These are phyloP conservation scores for Brasilioporus rufonigricans DNA, from an alignment of 768 basidiomycete species.

Conservation along the genomic window DNA sequence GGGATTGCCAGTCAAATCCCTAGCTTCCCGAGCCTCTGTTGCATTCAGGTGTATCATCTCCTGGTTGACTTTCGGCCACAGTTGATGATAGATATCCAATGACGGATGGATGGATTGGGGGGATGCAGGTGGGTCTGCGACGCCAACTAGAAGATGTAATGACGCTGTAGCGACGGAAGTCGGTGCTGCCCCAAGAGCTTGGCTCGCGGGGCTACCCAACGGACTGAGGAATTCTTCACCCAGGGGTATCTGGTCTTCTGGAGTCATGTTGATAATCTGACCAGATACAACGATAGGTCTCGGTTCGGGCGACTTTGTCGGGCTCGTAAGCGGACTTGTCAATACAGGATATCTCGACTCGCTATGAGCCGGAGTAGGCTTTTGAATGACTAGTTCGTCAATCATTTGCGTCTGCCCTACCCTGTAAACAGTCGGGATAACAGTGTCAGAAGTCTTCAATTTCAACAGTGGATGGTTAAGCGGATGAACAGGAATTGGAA, in stretches of 20 bases:
- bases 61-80: slow-evolving; percentile 38
- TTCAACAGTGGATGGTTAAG: slow-evolving; percentile 70
- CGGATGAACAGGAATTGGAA: slow-evolving; percentile 76
- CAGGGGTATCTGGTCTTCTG: not conserved
- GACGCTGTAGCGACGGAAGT: not conserved
- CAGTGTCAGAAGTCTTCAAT: slow-evolving; percentile 53
- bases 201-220: slow-evolving; percentile 15
- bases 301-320: not conserved
- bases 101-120: slow-evolving; percentile 6
- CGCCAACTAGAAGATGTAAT: slow-evolving; percentile 11
- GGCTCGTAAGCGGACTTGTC: not conserved
- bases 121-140: slow-evolving; percentile 5
- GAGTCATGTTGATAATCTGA: not conserved
- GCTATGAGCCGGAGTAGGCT: not conserved
- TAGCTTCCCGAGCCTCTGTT: slow-evolving; percentile 1
- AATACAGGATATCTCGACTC: not conserved
- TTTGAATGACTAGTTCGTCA: not conserved
- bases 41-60: slow-evolving; percentile 36
- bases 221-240: slow-evolving; percentile 27
- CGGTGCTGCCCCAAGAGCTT: not conserved
- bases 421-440: slow-evolving; percentile 44
- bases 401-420: slow-evolving; percentile 17
- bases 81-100: slow-evolving; percentile 23
- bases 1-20: not conserved
- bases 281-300: not conserved